Percentiles rank a stretch among this genome's conserved stretches.
These are phyloP conservation scores for Alternaria rosae DNA, from an alignment of 2,329 filamentous ascomycete species.

Conservation along the genomic window DNA sequence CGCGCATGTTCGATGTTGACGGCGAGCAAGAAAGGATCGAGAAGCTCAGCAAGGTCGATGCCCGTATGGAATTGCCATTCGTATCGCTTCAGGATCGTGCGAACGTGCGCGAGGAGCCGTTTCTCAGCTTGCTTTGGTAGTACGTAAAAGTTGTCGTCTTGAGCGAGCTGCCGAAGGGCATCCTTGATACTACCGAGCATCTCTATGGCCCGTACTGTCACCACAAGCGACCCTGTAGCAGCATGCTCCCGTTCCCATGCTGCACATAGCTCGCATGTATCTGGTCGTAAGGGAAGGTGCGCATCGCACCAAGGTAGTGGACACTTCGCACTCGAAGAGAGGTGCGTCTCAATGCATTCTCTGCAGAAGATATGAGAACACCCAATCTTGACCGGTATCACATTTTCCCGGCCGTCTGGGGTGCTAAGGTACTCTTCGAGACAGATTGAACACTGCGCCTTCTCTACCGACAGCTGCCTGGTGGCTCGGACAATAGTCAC, in stretches of 20 bases:
- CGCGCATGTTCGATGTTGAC: not conserved
- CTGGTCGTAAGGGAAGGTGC: slow-evolving; percentile 11
- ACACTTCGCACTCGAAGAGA: slow-evolving; percentile 12
- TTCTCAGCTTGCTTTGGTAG: slow-evolving; percentile 5
- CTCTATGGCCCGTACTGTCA: slow-evolving; percentile 24
- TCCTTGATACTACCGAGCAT: slow-evolving; percentile 24
- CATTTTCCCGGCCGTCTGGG: not conserved
- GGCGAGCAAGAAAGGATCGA: not conserved
- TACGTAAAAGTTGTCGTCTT: slow-evolving; percentile 16
- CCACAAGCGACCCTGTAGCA: slow-evolving; percentile 5
- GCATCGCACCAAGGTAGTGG: slow-evolving; percentile 18
- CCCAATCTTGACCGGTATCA: slow-evolving; percentile 18
- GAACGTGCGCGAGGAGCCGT: slow-evolving; percentile 13
- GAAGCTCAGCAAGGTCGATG: slow-evolving; percentile 22
- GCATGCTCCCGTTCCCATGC: slow-evolving; percentile 12
- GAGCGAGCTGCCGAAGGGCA: slow-evolving; percentile 11
- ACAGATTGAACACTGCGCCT: slow-evolving; percentile 20
- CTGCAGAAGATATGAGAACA: slow-evolving; percentile 24
- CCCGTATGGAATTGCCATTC: slow-evolving; percentile 27
- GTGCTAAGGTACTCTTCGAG: slow-evolving; percentile 20
- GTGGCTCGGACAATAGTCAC: slow-evolving; percentile 14
- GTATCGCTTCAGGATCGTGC: slow-evolving; percentile 14
- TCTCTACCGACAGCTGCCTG: slow-evolving; percentile 4
- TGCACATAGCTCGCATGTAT: slow-evolving; percentile 19
- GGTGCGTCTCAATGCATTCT: slow-evolving; percentile 21